Evolutionary conservation across 2,329 filamentous ascomycete species (phyloP), one percentile per base, ranked within the genome.

Genomic region (Myriangium duriaei): DNA sequence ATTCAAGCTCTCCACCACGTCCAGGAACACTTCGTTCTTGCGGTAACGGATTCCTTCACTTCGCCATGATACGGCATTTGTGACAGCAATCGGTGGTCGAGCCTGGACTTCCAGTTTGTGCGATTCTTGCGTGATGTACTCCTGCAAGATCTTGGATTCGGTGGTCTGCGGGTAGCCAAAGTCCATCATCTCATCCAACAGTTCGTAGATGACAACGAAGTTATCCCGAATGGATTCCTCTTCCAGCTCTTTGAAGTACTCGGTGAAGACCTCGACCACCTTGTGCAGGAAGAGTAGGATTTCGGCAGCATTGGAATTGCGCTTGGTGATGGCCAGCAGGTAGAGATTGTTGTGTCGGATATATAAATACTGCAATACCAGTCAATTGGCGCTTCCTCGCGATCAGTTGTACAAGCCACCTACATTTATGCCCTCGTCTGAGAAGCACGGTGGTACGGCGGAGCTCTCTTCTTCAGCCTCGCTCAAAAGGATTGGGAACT

Each of bases 131-230:
- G 91, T 98, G 59, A 98, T 98, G 51, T 65, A 76, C 68, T 98
- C 91, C 62, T 98, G 91, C 44, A 98, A 68, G 59, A 98, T 98
- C 73, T 98, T 98, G 60, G 77, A 84, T 62, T 98, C 91, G 48
- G 91, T 98, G 7, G 91, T 98, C 62, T 98, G 91, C 4, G 91
- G 91, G 60, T 98, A 95, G 46, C 91, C 91, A 69, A 98, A 98
- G 64, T 98, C 91, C 91, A 98, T 98, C 91, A 98, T 98, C 68
- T 98, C 91, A 57, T 98, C 91, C 46, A 98, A 74, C 44, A 98
- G 66, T 64, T 98, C 91, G 69, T 98, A 98, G 56, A 98, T 98
- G 57, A 98, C 79, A 60, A 98, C 91, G 58, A 98, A 98, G 68
- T 98, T 98, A 69, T 98, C 91, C 51, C 91, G 78, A 59, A 98